A percentile compares a stretch with the other conserved stretches of the same genome.
These are phyloP conservation scores for Myriosclerotinia scirpicola DNA, from an alignment of 2,329 filamentous ascomycete genomes.

Conservation along the genomic window DNA sequence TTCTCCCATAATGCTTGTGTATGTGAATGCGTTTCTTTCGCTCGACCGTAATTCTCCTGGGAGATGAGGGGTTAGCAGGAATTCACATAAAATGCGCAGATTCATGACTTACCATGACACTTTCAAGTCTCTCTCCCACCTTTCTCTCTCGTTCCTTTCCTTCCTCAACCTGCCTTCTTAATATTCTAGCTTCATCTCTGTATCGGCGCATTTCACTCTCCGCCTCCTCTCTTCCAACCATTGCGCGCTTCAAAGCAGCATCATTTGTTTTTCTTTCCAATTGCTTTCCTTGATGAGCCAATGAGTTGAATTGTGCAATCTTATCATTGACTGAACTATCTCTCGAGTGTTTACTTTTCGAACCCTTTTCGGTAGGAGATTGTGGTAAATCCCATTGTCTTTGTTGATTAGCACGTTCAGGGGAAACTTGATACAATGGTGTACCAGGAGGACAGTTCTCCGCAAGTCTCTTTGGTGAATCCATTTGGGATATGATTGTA, in stretches of 20 bases:
- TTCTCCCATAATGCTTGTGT: constrained; percentile 71
- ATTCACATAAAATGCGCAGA: constrained; percentile 31
- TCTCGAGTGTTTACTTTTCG: constrained; percentile 42
- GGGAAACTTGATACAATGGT: constrained; percentile 61
- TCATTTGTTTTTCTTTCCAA: constrained; percentile 65
- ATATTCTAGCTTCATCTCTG: constrained; percentile 57
- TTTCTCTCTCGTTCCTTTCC: constrained; percentile 64
- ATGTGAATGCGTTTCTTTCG: constrained; percentile 68
- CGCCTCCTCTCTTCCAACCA: constrained; percentile 69
- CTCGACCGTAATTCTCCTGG: constrained; percentile 68
- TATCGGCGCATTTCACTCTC: constrained; percentile 66
- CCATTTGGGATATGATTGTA: constrained; percentile 42
- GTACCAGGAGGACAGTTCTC: constrained; percentile 51
- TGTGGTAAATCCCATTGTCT: constrained; percentile 35
- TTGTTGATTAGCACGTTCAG: constrained; percentile 61
- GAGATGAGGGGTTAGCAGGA: constrained; percentile 26
- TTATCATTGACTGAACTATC: constrained; percentile 65
- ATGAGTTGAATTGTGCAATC: constrained; percentile 71
- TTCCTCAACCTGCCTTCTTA: constrained; percentile 63
- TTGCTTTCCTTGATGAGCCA: constrained; percentile 57
- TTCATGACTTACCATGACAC: constrained; percentile 60
- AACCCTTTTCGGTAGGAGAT: constrained; percentile 26
- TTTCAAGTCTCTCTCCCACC: constrained; percentile 65
- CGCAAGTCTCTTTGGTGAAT: constrained; percentile 49
- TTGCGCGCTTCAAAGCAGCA: constrained; percentile 64